Evolutionary conservation across 2,329 filamentous ascomycete genomes (phyloP).

Genomic region (Cladosporium sphaerospermum): DNA sequence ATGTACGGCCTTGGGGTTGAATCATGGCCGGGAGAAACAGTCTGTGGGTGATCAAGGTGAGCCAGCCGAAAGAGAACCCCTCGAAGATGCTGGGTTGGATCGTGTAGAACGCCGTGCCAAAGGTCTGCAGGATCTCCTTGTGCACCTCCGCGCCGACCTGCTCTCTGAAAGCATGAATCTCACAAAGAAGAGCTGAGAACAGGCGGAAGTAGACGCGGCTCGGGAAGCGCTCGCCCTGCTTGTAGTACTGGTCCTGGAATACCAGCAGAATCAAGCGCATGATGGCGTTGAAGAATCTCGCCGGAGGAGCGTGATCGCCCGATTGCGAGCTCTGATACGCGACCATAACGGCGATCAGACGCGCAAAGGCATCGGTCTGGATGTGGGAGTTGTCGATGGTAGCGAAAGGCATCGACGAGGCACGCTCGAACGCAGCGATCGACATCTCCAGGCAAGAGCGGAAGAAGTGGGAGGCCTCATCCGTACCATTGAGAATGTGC

Average conservation of each 20-base stretch:
- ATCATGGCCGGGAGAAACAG: conserved; percentile 76
- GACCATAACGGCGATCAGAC: conserved; percentile 70
- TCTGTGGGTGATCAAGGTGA: conserved; percentile 74
- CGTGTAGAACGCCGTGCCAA: conserved; percentile 65
- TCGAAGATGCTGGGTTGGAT: conserved; percentile 73
- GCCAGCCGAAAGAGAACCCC: conserved; percentile 79
- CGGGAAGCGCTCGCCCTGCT: conserved; percentile 73
- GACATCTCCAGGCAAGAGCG: conserved; percentile 75
- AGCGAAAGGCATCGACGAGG: conserved; percentile 53
- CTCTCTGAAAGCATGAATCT: conserved; percentile 43
- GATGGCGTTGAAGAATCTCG: conserved; percentile 10
- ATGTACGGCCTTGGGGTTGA: conserved; percentile 32
- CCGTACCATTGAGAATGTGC: conserved; percentile 64
- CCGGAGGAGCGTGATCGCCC: conserved; percentile 4
- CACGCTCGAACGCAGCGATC: conserved; percentile 69
- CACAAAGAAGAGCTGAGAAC: conserved; percentile 75
- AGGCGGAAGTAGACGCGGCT: conserved; percentile 87
- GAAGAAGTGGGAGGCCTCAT: conserved; percentile 74
- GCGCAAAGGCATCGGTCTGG: conserved; percentile 74
- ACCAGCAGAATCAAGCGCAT: conserved; percentile 63
- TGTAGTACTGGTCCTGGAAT: conserved; percentile 77
- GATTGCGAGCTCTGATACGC: conserved; percentile 52
- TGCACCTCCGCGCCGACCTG: conserved; percentile 22
- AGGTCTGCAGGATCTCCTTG: conserved; percentile 62
- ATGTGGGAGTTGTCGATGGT: conserved; percentile 56